Evolutionary conservation across 129 eudicot genomes (phyloP).

Genomic region (Escallonia rubra): DNA sequence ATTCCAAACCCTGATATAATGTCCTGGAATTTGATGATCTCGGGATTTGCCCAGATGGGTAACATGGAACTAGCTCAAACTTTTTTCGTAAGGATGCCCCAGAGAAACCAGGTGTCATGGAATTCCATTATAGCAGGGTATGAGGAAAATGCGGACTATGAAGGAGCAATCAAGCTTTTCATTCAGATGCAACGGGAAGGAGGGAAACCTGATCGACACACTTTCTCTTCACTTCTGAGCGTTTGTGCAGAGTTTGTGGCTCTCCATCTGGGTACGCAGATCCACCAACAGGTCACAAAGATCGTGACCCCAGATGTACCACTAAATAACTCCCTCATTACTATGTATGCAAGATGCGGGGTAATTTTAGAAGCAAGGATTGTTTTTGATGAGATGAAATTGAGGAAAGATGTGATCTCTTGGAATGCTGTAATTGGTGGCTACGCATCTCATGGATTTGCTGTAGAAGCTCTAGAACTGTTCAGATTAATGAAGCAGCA

Average conservation of each 20-base stretch:
- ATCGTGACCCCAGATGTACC: slow-evolving; percentile 58
- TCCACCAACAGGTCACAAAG: slow-evolving; percentile 67
- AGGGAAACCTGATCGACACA: slow-evolving; percentile 72
- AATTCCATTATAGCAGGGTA: slow-evolving; percentile 68
- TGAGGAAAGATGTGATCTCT: slow-evolving; percentile 48
- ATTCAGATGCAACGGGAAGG: slow-evolving; percentile 54
- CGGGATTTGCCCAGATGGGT: slow-evolving; percentile 58
- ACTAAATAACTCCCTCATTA: slow-evolving; percentile 70
- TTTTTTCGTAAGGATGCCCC: slow-evolving; percentile 55
- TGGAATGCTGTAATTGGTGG: slow-evolving; percentile 91
- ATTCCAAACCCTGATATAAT: slow-evolving; percentile 65
- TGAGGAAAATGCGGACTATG: slow-evolving; percentile 43
- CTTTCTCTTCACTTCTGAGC: slow-evolving; percentile 67
- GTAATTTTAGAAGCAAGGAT: slow-evolving; percentile 56
- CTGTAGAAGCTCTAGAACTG: slow-evolving; percentile 55
- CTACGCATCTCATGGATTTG: slow-evolving; percentile 79
- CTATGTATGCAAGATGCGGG: slow-evolving; percentile 89
- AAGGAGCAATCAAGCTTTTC: slow-evolving; percentile 48
- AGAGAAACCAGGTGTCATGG: slow-evolving; percentile 68
- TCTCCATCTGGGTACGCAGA: slow-evolving; percentile 56
- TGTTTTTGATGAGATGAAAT: slow-evolving; percentile 58
- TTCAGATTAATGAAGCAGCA: slow-evolving; percentile 59
- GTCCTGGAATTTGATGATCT: slow-evolving; percentile 68
- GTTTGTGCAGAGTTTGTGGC: slow-evolving; percentile 51
- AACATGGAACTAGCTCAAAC: slow-evolving; percentile 46